Evolutionary conservation across 2,329 filamentous ascomycete species (phyloP).

Genomic region (Ambrosiella beaveri): DNA sequence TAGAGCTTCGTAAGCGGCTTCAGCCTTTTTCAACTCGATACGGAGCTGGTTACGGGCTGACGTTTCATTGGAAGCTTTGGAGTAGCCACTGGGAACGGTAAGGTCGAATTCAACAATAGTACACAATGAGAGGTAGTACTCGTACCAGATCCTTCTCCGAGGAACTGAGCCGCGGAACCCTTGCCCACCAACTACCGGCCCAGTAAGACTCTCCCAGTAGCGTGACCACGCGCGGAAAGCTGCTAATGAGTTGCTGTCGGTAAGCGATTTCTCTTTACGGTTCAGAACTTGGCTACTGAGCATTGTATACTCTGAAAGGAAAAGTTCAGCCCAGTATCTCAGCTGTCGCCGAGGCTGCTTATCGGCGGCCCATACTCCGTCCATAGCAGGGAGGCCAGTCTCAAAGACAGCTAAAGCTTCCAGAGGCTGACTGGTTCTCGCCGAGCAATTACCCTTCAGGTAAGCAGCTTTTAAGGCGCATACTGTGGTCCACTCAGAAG

Average conservation of each 20-base stretch:
- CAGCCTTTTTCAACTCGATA: constrained; percentile 61
- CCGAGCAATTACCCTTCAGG: constrained; percentile 50
- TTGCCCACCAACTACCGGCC: constrained; percentile 33
- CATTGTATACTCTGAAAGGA: constrained; percentile 59
- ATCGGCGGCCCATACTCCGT: constrained; percentile 29
- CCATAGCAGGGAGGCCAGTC: constrained; percentile 46
- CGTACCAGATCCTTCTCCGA: constrained; percentile 58
- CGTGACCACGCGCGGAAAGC: constrained; percentile 50
- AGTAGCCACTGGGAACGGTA: constrained; percentile 36
- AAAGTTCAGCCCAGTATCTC: constrained; percentile 61
- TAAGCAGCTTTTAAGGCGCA: constrained; percentile 67
- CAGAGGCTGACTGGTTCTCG: constrained; percentile 28
- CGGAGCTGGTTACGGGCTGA: constrained; percentile 48
- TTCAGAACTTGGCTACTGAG: constrained; percentile 43
- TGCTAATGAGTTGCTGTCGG: constrained; percentile 35
- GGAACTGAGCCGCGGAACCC: constrained; percentile 43
- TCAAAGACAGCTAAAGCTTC: constrained; percentile 52
- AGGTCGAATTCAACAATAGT: constrained; percentile 52
- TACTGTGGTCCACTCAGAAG: constrained; percentile 64
- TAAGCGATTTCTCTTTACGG: constrained; percentile 31
- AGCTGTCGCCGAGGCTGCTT: constrained; percentile 44
- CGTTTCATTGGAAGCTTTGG: constrained; percentile 27
- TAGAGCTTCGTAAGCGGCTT: constrained; percentile 61
- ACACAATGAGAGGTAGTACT: constrained; percentile 70
- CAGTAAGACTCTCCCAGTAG: constrained; percentile 43